These are phyloP conservation scores for Skeletonema potamos DNA, from an alignment of 108 stramenopile species.

Conservation along the genomic window DNA sequence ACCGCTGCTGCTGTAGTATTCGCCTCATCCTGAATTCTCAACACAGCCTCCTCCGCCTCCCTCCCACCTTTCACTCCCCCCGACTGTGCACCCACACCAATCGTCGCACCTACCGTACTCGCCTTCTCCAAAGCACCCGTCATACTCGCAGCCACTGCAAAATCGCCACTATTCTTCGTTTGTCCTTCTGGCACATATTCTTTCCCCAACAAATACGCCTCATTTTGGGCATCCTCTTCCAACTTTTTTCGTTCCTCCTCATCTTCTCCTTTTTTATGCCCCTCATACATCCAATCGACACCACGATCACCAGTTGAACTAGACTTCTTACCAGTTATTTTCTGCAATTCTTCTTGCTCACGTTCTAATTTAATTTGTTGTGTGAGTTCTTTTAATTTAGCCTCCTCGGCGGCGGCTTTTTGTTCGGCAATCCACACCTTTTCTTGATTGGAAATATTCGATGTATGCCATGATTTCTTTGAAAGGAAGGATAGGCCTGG, in stretches of 20 bases:
- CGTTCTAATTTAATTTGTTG: conserved; percentile 91
- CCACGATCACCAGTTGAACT: conserved; percentile 67
- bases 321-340: conserved; percentile 67
- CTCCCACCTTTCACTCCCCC: background rate
- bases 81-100: conserved; percentile 43
- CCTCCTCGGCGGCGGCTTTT: conserved; percentile 76
- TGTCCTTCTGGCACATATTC: conserved; percentile 65
- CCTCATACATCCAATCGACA: conserved; percentile 95
- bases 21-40: conserved; percentile 16
- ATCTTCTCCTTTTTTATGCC: conserved; percentile 21
- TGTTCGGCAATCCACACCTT: conserved; percentile 96
- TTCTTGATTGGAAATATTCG: conserved; percentile 92
- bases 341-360: conserved; percentile 88
- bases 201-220: conserved; percentile 92
- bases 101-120: conserved; percentile 37
- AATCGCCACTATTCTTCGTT: conserved; percentile 52
- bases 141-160: conserved; percentile 57
- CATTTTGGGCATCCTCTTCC: conserved; percentile 71
- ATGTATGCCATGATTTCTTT: conserved; percentile 96
- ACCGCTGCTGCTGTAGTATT: background rate
- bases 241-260: conserved; percentile 11
- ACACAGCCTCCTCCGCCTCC: background rate
- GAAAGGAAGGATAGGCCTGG: conserved; percentile 89
- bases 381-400: conserved; percentile 82
- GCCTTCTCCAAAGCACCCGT: conserved; percentile 60